Evolutionary conservation across 805 yeast genomes (phyloP).

Genomic region (Lipomyces orientalis): DNA sequence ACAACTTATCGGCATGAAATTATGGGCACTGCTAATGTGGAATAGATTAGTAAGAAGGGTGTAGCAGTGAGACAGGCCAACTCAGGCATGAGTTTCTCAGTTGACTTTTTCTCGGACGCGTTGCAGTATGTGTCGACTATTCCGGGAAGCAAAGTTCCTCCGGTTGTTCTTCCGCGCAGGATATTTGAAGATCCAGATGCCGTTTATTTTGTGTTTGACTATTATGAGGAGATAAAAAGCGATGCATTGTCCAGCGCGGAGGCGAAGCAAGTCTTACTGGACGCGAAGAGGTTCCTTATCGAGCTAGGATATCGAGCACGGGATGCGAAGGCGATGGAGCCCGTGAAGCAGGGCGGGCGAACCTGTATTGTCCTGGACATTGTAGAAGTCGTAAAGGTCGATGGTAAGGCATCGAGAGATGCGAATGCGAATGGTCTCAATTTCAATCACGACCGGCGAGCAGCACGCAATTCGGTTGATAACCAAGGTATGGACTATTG

Average conservation of each 20-base stretch:
- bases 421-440: background rate
- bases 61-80: background rate
- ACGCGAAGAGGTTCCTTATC: background rate
- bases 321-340: background rate
- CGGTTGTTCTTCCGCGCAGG: slow-evolving; percentile 1
- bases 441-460: background rate
- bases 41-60: background rate
- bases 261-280: background rate
- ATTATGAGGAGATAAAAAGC: background rate
- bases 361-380: background rate
- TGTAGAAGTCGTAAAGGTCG: background rate
- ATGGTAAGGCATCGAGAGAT: background rate
- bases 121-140: background rate
- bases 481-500: background rate
- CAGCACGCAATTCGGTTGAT: background rate
- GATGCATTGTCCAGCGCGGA: background rate
- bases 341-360: background rate
- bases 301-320: background rate
- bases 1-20: background rate
- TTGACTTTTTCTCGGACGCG: background rate
- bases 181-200: slow-evolving; percentile 9
- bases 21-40: background rate
- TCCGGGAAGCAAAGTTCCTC: background rate
- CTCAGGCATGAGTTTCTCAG: background rate
- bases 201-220: slow-evolving; percentile 11